Evolutionary conservation across 169 alveolate species (phyloP), one percentile per base, ranked within the genome.

Genomic region (Plasmodium sp.): DNA sequence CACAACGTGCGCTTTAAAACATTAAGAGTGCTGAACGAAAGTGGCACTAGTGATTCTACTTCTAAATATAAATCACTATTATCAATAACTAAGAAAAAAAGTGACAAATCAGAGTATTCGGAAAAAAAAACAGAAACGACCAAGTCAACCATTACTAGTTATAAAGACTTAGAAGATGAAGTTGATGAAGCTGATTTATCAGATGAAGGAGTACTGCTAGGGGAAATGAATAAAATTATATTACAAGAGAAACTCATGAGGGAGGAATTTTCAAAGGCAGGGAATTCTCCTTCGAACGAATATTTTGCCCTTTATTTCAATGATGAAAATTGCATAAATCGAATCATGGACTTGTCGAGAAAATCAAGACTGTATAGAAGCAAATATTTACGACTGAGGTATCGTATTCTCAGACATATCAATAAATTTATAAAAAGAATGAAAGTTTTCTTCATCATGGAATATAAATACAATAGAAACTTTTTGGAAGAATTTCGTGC

Each of bases 291-390:
- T 2, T 5, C 5, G 7, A 39, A 22, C 16, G 72, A 3, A 80
- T 41, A 80, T 43, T n/a, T 39, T 16, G 0, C 31, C 33, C 10
- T 7, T n/a, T 80, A 80, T 80, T 39, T 80, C 72, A 51, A 80
- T 43, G 84, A 80, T 18, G 58, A 39, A 5, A 43, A 43, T 39
- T 34, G 84, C 31, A 43, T 80, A 80, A 43, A 12, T 22, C 51
- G 84, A 27, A 80, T 80, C 34, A 80, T 39, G 36, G 84, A 80
- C 33, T 45, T 80, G 56, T 80, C 84, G 27, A 62, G 56, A 80
- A 80, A 80, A 80, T 80, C 84, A 80, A 80, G 39, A 31, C 18
- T 80, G 34, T 80, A 80, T 33, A 80, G 84, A 18, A 80, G 74
- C 84, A 31, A 31, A 80, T 43, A 16, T 80, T 80, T 80, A 41